phyloP scores from a whole-genome alignment of 495 filamentous ascomycete genomes.

The Daldinia vernicosa region DNA sequence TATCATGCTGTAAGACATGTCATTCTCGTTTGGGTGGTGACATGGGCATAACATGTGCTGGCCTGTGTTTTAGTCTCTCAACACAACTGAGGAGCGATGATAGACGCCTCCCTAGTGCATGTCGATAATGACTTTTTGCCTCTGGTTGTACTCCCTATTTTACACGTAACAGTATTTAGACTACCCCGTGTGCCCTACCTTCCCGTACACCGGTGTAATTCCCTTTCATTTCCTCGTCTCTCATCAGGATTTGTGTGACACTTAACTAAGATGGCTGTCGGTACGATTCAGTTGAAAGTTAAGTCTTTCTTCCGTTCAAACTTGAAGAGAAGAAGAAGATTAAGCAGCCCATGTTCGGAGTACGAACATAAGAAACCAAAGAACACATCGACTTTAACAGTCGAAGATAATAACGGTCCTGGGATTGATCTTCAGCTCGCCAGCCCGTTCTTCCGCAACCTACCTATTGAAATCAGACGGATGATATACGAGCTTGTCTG shows the following conservation, averaged over 20 bases:
- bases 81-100: constrained; percentile 8
- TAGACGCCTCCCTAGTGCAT: constrained; percentile 1
- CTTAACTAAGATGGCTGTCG: constrained; percentile 34
- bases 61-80: neutral
- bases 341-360: constrained; percentile 21
- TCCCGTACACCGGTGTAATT: neutral
- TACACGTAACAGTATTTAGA: constrained; percentile 19
- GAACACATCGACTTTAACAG: constrained; percentile 3
- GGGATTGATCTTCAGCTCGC: constrained; percentile 25
- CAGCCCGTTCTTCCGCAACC: constrained; percentile 40
- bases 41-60: constrained; percentile 30
- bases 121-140: constrained; percentile 2
- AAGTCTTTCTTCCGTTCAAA: constrained; percentile 38
- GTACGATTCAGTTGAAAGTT: constrained; percentile 31
- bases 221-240: neutral
- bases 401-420: neutral
- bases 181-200: neutral
- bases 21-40: constrained; percentile 30
- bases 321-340: constrained; percentile 33
- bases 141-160: neutral
- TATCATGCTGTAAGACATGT: constrained; percentile 35
- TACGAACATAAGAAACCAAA: constrained; percentile 16
- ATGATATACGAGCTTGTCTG: constrained; percentile 48
- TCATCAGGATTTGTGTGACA: neutral
- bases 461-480: constrained; percentile 47